Evolutionary conservation across 495 filamentous ascomycete genomes (phyloP), one percentile per base, ranked within the genome.

Genomic region (Aspergillus wentii): DNA sequence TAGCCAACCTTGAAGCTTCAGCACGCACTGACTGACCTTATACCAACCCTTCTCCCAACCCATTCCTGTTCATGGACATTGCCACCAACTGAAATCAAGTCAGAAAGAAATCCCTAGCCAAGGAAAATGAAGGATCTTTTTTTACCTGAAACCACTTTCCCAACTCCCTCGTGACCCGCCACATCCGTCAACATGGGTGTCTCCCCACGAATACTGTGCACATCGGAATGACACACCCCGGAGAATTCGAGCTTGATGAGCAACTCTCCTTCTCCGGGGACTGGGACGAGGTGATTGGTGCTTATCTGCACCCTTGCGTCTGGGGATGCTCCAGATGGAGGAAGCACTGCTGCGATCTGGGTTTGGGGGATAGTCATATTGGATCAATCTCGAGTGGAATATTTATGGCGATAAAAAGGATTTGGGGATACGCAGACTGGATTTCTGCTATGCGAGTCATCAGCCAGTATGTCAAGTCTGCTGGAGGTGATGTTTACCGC

Each of bases 161-260:
- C 65, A 28, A 69, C 51, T 6, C 67, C 65, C 34, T 71, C 65
- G 50, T 71, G 67, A 20, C 65, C 63, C 18, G 64, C 65, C 20
- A 69, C 60, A 44, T 69, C 58, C 3, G 67, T 68, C 46, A 54
- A 52, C 67, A 71, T 71, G 5, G 63, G 67, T 14, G 66, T 71
- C 20, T 71, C 60, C 2, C 67, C 63, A 4, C 59, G 58, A 13
- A 71, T 59, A 36, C 63, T 67, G 37, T 69, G 66, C 17, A 68
- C 42, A 48, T 67, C 66, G 10, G 61, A 64, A 54, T 69, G 64
- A 23, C 68, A 68, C 8, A 71, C 57, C 0, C 66, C 66, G 4
- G 62, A 69, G 35, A 43, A 69, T 18, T 66, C 62, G 7, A 71
- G 51, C 30, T 69, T 67, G 10, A 69, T 44, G 10, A 68, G 54